These are phyloP conservation scores for Clausena lansium DNA, from an alignment of 345 rosid genomes.

Conservation along the genomic window DNA sequence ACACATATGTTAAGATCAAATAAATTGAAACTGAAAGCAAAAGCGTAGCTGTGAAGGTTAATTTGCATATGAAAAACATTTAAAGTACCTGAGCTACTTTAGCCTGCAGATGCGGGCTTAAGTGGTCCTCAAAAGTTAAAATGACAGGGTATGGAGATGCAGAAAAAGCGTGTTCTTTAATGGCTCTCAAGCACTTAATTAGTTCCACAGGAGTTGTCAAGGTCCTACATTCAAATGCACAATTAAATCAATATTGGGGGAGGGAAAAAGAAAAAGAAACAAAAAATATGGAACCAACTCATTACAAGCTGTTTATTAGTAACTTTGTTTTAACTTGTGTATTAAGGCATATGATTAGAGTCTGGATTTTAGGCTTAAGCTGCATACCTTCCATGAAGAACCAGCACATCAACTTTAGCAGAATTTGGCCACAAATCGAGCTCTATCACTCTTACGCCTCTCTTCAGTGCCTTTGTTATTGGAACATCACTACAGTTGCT, in stretches of 20 bases:
- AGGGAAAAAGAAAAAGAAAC: not conserved
- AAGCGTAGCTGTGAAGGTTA: not conserved
- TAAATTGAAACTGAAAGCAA: not conserved
- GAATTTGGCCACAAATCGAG: conserved; percentile 95
- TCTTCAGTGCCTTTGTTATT: conserved; percentile 61
- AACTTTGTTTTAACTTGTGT: not conserved
- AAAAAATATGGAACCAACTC: not conserved
- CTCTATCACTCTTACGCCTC: conserved; percentile 90
- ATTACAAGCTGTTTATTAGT: not conserved
- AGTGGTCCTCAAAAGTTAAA: conserved; percentile 77
- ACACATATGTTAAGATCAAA: not conserved
- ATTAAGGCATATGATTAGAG: not conserved
- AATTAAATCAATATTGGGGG: not conserved
- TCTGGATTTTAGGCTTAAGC: not conserved
- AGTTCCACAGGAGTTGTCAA: conserved; percentile 71
- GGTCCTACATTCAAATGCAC: conserved; percentile 53
- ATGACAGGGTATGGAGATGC: conserved; percentile 72
- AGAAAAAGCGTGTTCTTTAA: conserved; percentile 60
- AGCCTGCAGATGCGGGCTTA: conserved; percentile 62
- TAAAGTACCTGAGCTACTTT: conserved; percentile 73
- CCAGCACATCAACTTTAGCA: conserved; percentile 54
- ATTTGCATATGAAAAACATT: conserved; percentile 3
- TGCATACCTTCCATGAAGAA: conserved; percentile 85
- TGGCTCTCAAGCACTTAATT: conserved; percentile 61
- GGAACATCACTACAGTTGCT: conserved; percentile 93